A percentile compares a stretch with the other conserved stretches of the same genome.
These are phyloP conservation scores for Xenosphaeropsis pyriputrescens DNA, from an alignment of 2,329 filamentous ascomycete genomes.

Conservation along the genomic window DNA sequence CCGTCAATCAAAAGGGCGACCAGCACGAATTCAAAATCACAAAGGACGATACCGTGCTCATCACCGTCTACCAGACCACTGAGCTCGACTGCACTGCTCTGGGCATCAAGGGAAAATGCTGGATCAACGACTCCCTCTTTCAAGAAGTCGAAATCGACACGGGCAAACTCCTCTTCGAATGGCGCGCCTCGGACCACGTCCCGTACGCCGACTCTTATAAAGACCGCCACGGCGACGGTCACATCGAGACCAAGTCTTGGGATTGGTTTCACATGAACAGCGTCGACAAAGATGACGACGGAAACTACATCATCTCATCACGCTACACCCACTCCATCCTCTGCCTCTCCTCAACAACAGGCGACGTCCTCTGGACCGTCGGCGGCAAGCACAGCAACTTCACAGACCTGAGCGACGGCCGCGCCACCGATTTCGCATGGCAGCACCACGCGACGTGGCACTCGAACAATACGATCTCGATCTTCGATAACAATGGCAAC, in stretches of 20 bases:
- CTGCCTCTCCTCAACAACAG: conserved; percentile 25
- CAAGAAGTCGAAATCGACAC: conserved; percentile 35
- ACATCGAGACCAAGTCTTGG: conserved; percentile 19
- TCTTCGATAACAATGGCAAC: conserved; percentile 26
- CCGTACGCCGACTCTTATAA: conserved; percentile 7
- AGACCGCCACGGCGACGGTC: conserved; percentile 4
- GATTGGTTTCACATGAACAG: conserved; percentile 43
- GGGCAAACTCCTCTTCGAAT: conserved; percentile 32
- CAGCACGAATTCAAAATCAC: conserved; percentile 30
- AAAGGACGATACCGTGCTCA: conserved; percentile 22
- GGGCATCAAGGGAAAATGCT: conserved; percentile 13
- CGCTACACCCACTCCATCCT: conserved; percentile 25
- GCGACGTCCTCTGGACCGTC: conserved; percentile 33
- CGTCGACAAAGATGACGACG: conserved; percentile 30
- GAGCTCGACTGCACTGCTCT: conserved; percentile 22
- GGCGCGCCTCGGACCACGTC: conserved; percentile 26
- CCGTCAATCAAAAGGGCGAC: conserved; percentile 22
- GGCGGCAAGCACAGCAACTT: conserved; percentile 31
- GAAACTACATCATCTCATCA: conserved; percentile 27
- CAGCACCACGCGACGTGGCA: conserved; percentile 36
- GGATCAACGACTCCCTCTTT: conserved; percentile 22
- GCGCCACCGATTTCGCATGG: conserved; percentile 30
- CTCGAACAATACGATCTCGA: conserved; percentile 21
- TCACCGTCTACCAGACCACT: conserved; percentile 24
- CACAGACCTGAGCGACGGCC: conserved; percentile 22